Percentiles rank a stretch among this genome's conserved stretches.
Conservation (phyloP, 208 protist genomes). For the Leishmania turanica region DNA sequence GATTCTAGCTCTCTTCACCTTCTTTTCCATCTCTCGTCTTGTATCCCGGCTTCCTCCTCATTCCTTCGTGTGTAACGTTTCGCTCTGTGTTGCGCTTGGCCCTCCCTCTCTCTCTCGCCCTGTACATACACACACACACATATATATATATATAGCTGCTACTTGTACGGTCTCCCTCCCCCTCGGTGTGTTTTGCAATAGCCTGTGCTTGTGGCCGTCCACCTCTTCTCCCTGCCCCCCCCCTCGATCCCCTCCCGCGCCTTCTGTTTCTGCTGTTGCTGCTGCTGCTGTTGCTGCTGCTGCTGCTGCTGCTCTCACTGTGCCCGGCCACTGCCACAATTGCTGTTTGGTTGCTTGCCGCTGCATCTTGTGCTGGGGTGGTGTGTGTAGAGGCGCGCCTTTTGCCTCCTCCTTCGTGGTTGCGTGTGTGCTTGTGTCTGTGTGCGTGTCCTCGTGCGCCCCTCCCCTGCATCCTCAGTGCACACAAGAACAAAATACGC, state of each 20-base stretch:
- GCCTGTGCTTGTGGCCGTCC: neutral
- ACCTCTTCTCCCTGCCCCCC: neutral
- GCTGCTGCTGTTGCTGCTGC: neutral
- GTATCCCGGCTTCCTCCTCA: too few species aligned
- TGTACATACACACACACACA: too few species aligned
- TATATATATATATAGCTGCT: too few species aligned
- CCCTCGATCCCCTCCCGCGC: neutral
- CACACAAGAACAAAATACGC: neutral
- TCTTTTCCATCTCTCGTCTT: neutral
- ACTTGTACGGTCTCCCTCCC: neutral
- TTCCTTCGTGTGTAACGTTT: slow-evolving; percentile 6
- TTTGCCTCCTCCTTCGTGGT: neutral
- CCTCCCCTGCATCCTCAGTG: neutral
- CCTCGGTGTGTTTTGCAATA: neutral
- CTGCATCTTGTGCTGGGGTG: neutral
- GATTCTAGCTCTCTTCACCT: neutral
- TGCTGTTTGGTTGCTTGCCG: neutral
- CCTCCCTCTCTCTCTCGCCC: too few species aligned
- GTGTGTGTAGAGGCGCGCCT: neutral
- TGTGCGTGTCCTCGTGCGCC: neutral
- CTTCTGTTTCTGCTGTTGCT: neutral
- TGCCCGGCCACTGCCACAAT: neutral
- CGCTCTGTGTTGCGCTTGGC: neutral
- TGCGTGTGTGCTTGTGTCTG: neutral
- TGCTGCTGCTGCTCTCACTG: neutral